Evolutionary conservation across 202 grass and related monocot species (phyloP).

Genomic region (Digitaria exilis): DNA sequence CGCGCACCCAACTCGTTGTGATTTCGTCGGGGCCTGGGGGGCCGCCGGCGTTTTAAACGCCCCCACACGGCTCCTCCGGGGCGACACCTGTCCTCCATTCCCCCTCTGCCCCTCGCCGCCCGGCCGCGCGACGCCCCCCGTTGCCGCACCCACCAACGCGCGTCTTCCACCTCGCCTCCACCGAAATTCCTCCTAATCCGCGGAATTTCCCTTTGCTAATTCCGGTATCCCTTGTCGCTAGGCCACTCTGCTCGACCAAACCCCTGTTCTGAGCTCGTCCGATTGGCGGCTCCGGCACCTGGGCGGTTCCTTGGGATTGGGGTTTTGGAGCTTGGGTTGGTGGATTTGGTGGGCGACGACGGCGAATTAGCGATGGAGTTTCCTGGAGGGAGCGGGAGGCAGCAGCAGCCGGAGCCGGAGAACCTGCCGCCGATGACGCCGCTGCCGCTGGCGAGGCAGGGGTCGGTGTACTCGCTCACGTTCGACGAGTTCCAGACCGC

Average conservation of each 20-base stretch:
- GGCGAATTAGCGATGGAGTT: conserved; percentile 32
- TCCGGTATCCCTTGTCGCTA: not conserved
- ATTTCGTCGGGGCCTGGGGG: conserved; percentile 18
- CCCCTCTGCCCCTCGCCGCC: not conserved
- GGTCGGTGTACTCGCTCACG: conserved; percentile 85
- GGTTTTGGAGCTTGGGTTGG: not conserved
- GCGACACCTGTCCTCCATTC: conserved; percentile 48
- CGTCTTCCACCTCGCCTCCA: conserved; percentile 28
- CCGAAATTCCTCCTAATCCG: not conserved
- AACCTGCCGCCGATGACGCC: conserved; percentile 58
- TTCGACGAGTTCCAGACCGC: conserved; percentile 88
- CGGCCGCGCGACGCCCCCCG: conserved; percentile 26
- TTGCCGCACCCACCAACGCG: conserved; percentile 36
- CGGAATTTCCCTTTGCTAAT: conserved; percentile 15
- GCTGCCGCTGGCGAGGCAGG: conserved; percentile 72
- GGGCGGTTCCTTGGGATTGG: not conserved
- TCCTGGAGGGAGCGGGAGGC: conserved; percentile 32
- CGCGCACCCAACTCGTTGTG: conserved; percentile 37
- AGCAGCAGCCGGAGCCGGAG: conserved; percentile 7
- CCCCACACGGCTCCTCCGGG: conserved; percentile 2
- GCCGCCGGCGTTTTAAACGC: conserved; percentile 33
- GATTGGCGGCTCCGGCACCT: conserved; percentile 10
- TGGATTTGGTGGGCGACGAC: not conserved
- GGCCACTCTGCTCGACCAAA: not conserved
- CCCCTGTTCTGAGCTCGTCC: conserved; percentile 17